Evolutionary conservation across 495 filamentous ascomycete species (phyloP), one percentile per base, ranked within the genome.

Genomic region (Trichocladium uniseriatum): DNA sequence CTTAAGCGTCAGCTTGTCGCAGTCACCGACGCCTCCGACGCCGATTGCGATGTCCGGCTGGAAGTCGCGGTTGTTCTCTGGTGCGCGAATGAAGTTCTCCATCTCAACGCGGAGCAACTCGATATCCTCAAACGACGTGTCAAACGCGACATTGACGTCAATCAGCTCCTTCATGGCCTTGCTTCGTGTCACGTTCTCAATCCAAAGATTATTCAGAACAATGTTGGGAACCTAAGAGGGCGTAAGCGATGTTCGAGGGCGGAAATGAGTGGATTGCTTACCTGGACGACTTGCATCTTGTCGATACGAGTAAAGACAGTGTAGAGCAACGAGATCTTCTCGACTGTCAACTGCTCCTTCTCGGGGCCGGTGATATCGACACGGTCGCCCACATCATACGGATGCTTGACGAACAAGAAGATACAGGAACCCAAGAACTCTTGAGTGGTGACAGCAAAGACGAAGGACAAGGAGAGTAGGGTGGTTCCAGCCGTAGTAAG

Each of bases 391-490:
- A 96, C 87, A 63, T 98, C 92, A 48, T 74, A 78, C 14, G 74
- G 89, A 58, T 95, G 92, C 69, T 98, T 98, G 75, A 96, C 87
- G 61, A 98, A 97, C 6, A 98, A 74, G 72, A 98, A 98, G 64
- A 98, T 94, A 70, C 91, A 96, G 15, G 87, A 94, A 39, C 89
- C 91, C 11, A 97, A 76, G 45, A 98, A 82, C 67, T 98, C 92
- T 66, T 97, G 91, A 0, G 84, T 82, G 4, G 89, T 97, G 52
- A 81, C 80, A 15, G 89, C 79, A 62, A 98, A 97, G 49, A 96
- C 82, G 69, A 97, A 98, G 43, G 89, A 95, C 39, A 96, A 68
- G 5, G 90, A 95, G 6, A 98, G 81, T 39, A 98, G 74, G 2
- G 91, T 82, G n/a, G 91, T 95, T 45, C 91, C 92, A 45, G 89